Evolutionary conservation across 148 eudicot species (phyloP), one percentile per base, ranked within the genome.

Genomic region (Nepenthes gracilis): DNA sequence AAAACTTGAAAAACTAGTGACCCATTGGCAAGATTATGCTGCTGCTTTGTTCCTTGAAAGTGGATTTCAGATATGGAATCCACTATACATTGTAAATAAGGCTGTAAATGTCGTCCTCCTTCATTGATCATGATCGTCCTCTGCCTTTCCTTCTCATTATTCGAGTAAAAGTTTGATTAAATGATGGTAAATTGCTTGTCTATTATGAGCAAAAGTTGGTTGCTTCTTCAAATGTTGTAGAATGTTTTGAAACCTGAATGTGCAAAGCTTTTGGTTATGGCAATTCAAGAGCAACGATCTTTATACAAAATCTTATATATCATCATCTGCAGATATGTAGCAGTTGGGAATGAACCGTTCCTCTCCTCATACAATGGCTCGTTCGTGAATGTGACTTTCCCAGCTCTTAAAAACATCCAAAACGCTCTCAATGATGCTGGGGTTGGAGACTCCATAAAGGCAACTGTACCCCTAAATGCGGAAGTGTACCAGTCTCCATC

Each of bases 311-410:
- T 5, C 15, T 5, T 11, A 14, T 4, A 52, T n/a, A 43, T 43
- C 15, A 43, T 33, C 47, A 53, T 10, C 62, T 65, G 63, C 83
- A 92, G 97, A 73, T 85, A 83, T 66, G 97, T 92, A 35, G 97
- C 90, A 10, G 94, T 92, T 51, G 97, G 97, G 56, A 92, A 88
- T 55, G 94, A 85, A 70, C 98, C 98, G 33, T 88, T 92, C 60
- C 81, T 92, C 49, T 73, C 65, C 55, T 45, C 89, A 45, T 92
- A 92, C 78, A 85, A 85, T 61, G 62, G 70, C 54, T 72, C 88
- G 12, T 91, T 78, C 62, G 40, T 74, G 33, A 80, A 78, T 23
- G 23, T 60, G 54, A 88, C 94, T 9, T 75, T 85, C 23, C 98
- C 94, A 15, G 98, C 91, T 52, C 94, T 92, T 12, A 65, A 69